phyloP scores from a whole-genome alignment of 2,329 filamentous ascomycete genomes.

The Diaporthe capsici region DNA sequence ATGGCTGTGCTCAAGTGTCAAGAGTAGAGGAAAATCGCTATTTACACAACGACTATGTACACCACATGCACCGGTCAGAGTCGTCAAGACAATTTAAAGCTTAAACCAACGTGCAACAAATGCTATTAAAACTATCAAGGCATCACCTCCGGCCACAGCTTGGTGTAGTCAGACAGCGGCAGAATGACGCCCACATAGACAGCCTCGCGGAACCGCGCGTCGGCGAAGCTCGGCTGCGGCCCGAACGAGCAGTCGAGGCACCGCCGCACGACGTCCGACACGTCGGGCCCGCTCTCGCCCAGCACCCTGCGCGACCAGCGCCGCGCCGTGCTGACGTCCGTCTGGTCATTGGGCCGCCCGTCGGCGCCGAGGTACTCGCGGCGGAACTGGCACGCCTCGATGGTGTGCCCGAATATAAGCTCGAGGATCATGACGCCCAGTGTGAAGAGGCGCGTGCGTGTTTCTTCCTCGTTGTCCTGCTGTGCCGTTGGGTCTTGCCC shows the following conservation, averaged over 20 bases:
- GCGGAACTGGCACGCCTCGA: background rate
- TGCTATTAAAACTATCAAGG: background rate
- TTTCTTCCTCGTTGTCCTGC: background rate
- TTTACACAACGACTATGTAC: background rate
- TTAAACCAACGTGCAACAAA: background rate
- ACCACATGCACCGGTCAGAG: background rate
- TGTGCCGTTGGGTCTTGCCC: accelerated
- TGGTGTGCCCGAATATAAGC: background rate
- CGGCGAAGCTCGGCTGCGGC: background rate
- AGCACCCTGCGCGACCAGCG: background rate
- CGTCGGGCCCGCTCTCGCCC: background rate
- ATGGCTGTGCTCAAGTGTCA: background rate
- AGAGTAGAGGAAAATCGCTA: background rate
- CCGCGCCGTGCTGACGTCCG: background rate
- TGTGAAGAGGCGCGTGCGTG: background rate
- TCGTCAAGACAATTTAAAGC: background rate
- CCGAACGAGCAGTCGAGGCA: slow-evolving; percentile 3
- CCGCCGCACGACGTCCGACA: background rate
- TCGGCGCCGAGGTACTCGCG: background rate
- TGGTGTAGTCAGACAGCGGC: background rate
- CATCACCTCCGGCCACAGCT: background rate
- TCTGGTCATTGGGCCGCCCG: background rate
- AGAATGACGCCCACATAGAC: background rate
- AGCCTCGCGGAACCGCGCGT: background rate
- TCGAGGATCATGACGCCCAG: background rate